Evolutionary conservation across 352 stramenopile species (phyloP).

Genomic region (Phytophthora sp.): DNA sequence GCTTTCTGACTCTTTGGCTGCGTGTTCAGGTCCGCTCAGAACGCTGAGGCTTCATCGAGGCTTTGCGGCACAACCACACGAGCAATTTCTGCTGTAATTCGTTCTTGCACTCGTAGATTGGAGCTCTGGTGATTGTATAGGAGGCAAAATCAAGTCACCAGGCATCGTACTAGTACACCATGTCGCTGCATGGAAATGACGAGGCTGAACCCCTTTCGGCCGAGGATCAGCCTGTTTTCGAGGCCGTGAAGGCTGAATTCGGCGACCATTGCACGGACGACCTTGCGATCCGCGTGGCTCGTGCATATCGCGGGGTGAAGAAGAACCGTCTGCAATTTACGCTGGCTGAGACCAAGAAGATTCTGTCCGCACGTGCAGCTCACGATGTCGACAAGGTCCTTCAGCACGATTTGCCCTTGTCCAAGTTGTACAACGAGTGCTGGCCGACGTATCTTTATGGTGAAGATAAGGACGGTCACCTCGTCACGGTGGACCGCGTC

Average conservation of each 20-base stretch:
- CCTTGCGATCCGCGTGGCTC: slow-evolving; percentile 62
- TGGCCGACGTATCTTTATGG: slow-evolving; percentile 72
- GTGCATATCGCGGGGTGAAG: slow-evolving; percentile 68
- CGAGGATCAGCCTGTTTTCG: slow-evolving; percentile 65
- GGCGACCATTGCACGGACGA: slow-evolving; percentile 67
- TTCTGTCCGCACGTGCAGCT: slow-evolving; percentile 61
- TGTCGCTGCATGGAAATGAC: slow-evolving; percentile 49
- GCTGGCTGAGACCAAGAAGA: slow-evolving; percentile 63
- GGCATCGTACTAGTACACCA: slow-evolving; percentile 14
- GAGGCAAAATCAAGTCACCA: neutral
- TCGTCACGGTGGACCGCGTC: slow-evolving; percentile 74
- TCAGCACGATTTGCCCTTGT: slow-evolving; percentile 53
- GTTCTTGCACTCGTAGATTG: slow-evolving; percentile 26
- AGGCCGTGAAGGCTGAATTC: slow-evolving; percentile 58
- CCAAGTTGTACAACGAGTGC: slow-evolving; percentile 70
- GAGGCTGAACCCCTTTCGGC: slow-evolving; percentile 52
- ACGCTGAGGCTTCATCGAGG: slow-evolving; percentile 23
- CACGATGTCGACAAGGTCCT: slow-evolving; percentile 60
- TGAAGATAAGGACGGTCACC: slow-evolving; percentile 73
- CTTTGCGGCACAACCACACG: slow-evolving; percentile 31
- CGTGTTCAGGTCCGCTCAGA: slow-evolving; percentile 21
- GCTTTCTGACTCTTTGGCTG: slow-evolving; percentile 30
- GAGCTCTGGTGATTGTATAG: neutral
- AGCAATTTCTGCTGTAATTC: slow-evolving; percentile 12
- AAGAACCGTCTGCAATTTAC: slow-evolving; percentile 76